Evolutionary conservation across 75 land plant genomes (phyloP).

Genomic region (Isoetes taiwanensis): DNA sequence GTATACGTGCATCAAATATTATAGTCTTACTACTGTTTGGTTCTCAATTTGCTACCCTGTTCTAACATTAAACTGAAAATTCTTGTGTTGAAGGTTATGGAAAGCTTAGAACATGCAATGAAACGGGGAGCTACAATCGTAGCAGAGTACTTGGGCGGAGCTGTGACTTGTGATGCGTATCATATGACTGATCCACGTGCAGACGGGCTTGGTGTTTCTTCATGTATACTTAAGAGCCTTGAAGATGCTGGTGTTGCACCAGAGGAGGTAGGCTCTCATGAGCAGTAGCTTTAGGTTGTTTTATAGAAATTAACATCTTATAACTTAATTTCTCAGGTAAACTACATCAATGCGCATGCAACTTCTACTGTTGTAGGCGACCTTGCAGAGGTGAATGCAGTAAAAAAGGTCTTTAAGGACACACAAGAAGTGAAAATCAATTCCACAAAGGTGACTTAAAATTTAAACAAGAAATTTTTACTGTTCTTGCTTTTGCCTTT

Average conservation of each 20-base stretch:
- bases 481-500: no score
- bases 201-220: constrained; percentile 77
- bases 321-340: neutral
- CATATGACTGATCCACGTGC: constrained; percentile 89
- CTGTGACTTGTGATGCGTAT: constrained; percentile 81
- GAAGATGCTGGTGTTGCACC: constrained; percentile 77
- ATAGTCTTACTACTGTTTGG: no score
- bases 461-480: no score
- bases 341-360: constrained; percentile 7
- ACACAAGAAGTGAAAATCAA: neutral
- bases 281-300: neutral
- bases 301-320: neutral
- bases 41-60: no score
- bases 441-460: neutral
- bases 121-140: constrained; percentile 69
- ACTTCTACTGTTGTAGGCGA: neutral
- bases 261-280: constrained; percentile 76
- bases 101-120: constrained; percentile 86
- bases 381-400: constrained; percentile 4
- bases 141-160: constrained; percentile 85
- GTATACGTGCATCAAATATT: no score
- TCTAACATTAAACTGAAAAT: no score
- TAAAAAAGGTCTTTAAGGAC: neutral
- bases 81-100: constrained; percentile 92
- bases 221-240: constrained; percentile 58